phyloP scores from a whole-genome alignment of 2,329 filamentous ascomycete genomes.

The Akanthomyces muscarius region DNA sequence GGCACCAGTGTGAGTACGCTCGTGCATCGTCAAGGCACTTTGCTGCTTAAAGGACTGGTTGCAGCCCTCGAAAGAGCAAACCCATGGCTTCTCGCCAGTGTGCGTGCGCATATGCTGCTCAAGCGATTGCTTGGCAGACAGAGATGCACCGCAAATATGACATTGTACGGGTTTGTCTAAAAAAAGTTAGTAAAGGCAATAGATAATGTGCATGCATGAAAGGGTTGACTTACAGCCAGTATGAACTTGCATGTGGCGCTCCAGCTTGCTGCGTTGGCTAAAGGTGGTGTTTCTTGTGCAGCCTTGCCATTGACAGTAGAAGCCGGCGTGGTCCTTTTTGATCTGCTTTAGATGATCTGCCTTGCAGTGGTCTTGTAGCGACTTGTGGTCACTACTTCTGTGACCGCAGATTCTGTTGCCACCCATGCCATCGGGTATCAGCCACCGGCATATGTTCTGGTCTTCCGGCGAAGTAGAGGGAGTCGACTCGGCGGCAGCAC shows the following conservation, averaged over 20 bases:
- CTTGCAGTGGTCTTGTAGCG: conserved; percentile 54
- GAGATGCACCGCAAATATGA: conserved; percentile 49
- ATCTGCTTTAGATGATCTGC: conserved; percentile 45
- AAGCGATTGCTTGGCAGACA: conserved; percentile 65
- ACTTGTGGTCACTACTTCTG: conserved; percentile 41
- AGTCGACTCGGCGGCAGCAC: conserved; percentile 15
- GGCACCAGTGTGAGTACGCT: conserved; percentile 60
- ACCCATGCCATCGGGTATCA: conserved; percentile 20
- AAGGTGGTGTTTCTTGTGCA: conserved; percentile 54
- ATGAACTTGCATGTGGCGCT: conserved; percentile 62
- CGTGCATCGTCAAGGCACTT: conserved; percentile 65
- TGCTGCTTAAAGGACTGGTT: conserved; percentile 61
- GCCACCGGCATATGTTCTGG: conserved; percentile 34
- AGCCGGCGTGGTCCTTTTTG: conserved; percentile 43
- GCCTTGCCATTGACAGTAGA: conserved; percentile 52
- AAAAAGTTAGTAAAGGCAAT: conserved; percentile 12
- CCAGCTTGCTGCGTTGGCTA: conserved; percentile 58
- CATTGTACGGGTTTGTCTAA: conserved; percentile 59
- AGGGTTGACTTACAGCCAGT: conserved; percentile 53
- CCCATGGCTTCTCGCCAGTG: conserved; percentile 60
- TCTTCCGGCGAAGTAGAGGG: conserved; percentile 23
- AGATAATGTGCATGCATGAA: background rate
- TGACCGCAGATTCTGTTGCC: conserved; percentile 28
- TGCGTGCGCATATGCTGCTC: conserved; percentile 65
- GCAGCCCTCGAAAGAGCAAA: conserved; percentile 49